Evolutionary conservation across 2,329 filamentous ascomycete genomes (phyloP).

Genomic region (Colletotrichum sp.): DNA sequence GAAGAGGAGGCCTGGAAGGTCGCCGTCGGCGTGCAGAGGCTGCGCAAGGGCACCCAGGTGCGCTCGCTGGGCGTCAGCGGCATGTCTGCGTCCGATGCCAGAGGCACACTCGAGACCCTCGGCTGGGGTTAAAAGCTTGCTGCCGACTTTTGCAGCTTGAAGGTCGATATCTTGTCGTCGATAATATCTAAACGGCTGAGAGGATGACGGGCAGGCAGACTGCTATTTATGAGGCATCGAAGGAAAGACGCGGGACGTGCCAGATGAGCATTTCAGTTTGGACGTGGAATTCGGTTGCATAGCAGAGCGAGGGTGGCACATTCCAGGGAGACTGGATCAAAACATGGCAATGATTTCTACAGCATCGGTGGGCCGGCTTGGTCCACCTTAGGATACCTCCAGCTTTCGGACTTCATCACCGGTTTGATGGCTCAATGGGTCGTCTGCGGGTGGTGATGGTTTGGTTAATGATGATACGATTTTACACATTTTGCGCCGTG

Average conservation of each 20-base stretch:
- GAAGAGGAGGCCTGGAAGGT: slow-evolving; percentile 75
- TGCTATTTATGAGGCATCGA: neutral
- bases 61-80: slow-evolving; percentile 63
- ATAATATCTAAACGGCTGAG: neutral
- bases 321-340: slow-evolving; percentile 9
- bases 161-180: neutral
- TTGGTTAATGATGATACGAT: slow-evolving; percentile 1
- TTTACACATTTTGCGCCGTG: neutral
- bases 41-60: slow-evolving; percentile 65
- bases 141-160: neutral
- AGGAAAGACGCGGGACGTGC: neutral
- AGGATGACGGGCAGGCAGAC: neutral
- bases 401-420: neutral
- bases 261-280: neutral
- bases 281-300: slow-evolving; percentile 22
- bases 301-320: slow-evolving; percentile 20
- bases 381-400: neutral
- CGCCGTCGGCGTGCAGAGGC: slow-evolving; percentile 62
- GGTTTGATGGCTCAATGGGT: neutral
- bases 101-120: slow-evolving; percentile 60
- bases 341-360: slow-evolving; percentile 4
- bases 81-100: slow-evolving; percentile 59
- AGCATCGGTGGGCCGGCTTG: neutral
- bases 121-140: slow-evolving; percentile 50
- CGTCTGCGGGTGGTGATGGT: neutral